Evolutionary conservation across 139 green algal species (phyloP).

Genomic region (Diplosphaera chodatii): DNA sequence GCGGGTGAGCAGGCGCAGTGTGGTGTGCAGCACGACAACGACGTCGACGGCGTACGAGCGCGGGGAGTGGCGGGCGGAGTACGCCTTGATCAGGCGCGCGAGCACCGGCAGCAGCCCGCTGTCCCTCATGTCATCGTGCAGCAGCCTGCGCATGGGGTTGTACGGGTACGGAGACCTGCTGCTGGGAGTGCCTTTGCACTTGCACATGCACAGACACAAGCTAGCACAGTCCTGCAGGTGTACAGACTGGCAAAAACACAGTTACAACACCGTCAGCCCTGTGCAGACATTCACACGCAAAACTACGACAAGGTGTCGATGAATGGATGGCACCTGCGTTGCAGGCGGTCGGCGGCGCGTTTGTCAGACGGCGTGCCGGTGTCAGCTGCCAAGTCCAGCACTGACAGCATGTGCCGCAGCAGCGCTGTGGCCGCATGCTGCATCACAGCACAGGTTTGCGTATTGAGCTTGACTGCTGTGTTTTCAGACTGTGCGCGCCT

Average conservation of each 20-base stretch:
- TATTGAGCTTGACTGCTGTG: too few relatives aligned
- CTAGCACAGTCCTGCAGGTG: too few relatives aligned
- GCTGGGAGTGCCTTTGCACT: too few relatives aligned
- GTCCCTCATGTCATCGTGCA: slow-evolving; percentile 67
- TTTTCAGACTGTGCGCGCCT: too few relatives aligned
- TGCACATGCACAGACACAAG: too few relatives aligned
- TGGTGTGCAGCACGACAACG: slow-evolving; percentile 50
- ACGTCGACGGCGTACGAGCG: slow-evolving; percentile 49
- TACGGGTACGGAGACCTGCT: too few relatives aligned
- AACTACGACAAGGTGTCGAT: too few relatives aligned
- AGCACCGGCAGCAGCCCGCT: slow-evolving; percentile 69
- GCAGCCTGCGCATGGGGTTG: slow-evolving; percentile 49
- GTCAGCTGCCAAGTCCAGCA: slow-evolving; percentile 59
- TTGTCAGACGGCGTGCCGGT: slow-evolving; percentile 43
- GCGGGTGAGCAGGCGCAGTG: slow-evolving; percentile 62
- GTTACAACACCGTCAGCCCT: too few relatives aligned
- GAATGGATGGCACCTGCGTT: slow-evolving; percentile 49
- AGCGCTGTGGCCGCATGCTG: slow-evolving; percentile 50
- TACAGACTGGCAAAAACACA: too few relatives aligned
- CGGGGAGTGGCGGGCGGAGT: slow-evolving; percentile 48
- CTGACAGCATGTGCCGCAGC: slow-evolving; percentile 73
- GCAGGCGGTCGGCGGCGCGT: slow-evolving; percentile 61
- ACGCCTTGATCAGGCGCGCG: slow-evolving; percentile 43
- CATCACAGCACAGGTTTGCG: too few relatives aligned
- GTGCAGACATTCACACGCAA: too few relatives aligned